These are phyloP conservation scores for Crassisporium funariophilum DNA, from an alignment of 768 basidiomycete species.

Conservation along the genomic window DNA sequence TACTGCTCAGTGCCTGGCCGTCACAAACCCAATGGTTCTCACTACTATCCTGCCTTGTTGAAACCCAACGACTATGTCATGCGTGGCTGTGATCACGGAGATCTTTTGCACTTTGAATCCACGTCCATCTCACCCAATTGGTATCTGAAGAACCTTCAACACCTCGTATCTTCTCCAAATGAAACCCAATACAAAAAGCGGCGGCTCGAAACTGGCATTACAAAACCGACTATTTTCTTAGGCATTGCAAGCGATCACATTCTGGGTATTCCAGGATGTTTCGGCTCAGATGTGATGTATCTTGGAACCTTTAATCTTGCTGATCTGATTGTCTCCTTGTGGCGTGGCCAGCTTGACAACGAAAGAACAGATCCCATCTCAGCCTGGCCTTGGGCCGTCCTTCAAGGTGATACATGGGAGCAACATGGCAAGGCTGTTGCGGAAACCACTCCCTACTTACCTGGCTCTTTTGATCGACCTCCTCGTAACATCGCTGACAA, in stretches of 20 bases:
- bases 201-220: slow-evolving; percentile 4
- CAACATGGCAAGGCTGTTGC: slow-evolving; percentile 36
- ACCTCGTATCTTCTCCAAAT: slow-evolving; percentile 9
- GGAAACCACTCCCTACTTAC: slow-evolving; percentile 31
- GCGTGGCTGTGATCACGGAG: slow-evolving; percentile 10
- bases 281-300: slow-evolving; percentile 42
- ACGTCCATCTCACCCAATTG: slow-evolving; percentile 4
- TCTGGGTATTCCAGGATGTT: slow-evolving; percentile 19
- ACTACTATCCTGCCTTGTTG: slow-evolving; percentile 36
- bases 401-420: slow-evolving; percentile 30
- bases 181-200: slow-evolving; percentile 7
- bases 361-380: slow-evolving; percentile 13
- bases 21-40: slow-evolving; percentile 22
- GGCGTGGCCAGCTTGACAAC: slow-evolving; percentile 28
- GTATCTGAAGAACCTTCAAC: slow-evolving; percentile 8
- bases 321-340: slow-evolving; percentile 37
- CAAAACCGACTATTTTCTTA: slow-evolving; percentile 14
- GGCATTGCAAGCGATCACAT: slow-evolving; percentile 1
- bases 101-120: slow-evolving; percentile 5
- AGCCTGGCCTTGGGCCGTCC: slow-evolving; percentile 33
- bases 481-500: slow-evolving; percentile 43
- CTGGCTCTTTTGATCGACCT: slow-evolving; percentile 41
- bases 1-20: slow-evolving; percentile 33
- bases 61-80: slow-evolving; percentile 24
- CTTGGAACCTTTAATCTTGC: slow-evolving; percentile 36